These are phyloP conservation scores for Fistulifera solaris DNA, from an alignment of 108 stramenopile species.

Conservation along the genomic window DNA sequence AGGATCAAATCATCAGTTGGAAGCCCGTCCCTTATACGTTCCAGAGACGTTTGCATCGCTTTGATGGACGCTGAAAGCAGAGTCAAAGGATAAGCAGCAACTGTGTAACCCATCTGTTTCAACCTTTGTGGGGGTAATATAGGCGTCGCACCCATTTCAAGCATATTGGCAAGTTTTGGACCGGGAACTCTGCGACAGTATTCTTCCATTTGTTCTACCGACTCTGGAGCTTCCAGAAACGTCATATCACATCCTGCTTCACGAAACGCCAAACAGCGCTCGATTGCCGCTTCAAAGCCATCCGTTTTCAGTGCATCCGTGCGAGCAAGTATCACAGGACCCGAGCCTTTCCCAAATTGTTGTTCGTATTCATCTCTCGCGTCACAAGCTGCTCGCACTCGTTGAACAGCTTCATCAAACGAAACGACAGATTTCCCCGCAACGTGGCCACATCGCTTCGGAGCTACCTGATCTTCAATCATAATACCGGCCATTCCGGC, in stretches of 20 bases:
- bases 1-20: conserved; percentile 81
- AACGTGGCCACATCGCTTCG: conserved; percentile 94
- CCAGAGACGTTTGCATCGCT: conserved; percentile 80
- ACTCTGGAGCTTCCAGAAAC: conserved; percentile 85
- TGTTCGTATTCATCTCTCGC: conserved; percentile 83
- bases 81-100: conserved; percentile 95
- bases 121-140: conserved; percentile 77
- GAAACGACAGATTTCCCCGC: conserved; percentile 86
- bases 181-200: conserved; percentile 86
- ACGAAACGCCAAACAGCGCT: conserved; percentile 85
- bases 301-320: conserved; percentile 88
- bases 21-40: conserved; percentile 65
- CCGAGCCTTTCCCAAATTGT: conserved; percentile 62
- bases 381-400: conserved; percentile 90
- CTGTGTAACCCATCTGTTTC: conserved; percentile 89
- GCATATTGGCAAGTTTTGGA: conserved; percentile 94
- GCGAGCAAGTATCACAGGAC: conserved; percentile 81
- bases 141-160: conserved; percentile 89
- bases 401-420: conserved; percentile 77
- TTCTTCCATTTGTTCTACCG: conserved; percentile 79
- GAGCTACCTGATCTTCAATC: conserved; percentile 94
- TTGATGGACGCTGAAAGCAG: conserved; percentile 87
- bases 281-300: conserved; percentile 89
- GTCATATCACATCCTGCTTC: conserved; percentile 92
- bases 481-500: conserved; percentile 95